Evolutionary conservation across 306 rosid genomes (phyloP), one percentile per base, ranked within the genome.

Genomic region (Quillaja saponaria): DNA sequence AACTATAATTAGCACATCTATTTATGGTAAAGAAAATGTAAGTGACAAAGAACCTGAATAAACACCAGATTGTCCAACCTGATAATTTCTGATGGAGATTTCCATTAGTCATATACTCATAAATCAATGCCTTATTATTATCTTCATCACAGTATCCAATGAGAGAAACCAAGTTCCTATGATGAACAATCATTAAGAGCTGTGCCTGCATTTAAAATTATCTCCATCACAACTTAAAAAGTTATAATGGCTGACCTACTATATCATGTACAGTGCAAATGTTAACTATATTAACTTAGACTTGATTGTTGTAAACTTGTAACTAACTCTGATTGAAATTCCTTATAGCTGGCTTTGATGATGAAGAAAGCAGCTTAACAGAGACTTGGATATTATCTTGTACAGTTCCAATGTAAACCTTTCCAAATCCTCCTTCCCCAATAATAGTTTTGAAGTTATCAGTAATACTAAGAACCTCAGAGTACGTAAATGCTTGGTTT

Each of bases 351-450:
- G 78, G 78, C 10, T 14, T 40, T 44, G 87, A 73, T 8, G 80
- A 63, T 1, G 35, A 5, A 14, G 82, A 77, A n/a, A 78, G 77
- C 17, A 75, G n/a, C 74, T 84, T 81, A 14, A 69, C 70, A 25
- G 83, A 83, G 6, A 83, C 81, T 68, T 64, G 54, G 12, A 39
- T 48, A 6, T 40, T 50, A 65, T 74, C 69, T 14, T 52, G 40
- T 1, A 82, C 62, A 34, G 1, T 11, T 0, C 82, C 84, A 3
- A 10, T 5, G 4, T 25, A 25, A 25, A 25, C 31, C 4, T 25
- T 25, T 25, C 31, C 31, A 25, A 25, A 25, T 4, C 31, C 31
- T 25, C 31, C 31, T 25, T 25, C 31, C 4, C 31, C 31, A 25
- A 25, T 25, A 1, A 25, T 31, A 3, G 66, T 77, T n/a, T 55